A percentile compares a stretch with the other conserved stretches of the same genome.
phyloP scores from a whole-genome alignment of 768 basidiomycete genomes.

The Royoungia palumana region DNA sequence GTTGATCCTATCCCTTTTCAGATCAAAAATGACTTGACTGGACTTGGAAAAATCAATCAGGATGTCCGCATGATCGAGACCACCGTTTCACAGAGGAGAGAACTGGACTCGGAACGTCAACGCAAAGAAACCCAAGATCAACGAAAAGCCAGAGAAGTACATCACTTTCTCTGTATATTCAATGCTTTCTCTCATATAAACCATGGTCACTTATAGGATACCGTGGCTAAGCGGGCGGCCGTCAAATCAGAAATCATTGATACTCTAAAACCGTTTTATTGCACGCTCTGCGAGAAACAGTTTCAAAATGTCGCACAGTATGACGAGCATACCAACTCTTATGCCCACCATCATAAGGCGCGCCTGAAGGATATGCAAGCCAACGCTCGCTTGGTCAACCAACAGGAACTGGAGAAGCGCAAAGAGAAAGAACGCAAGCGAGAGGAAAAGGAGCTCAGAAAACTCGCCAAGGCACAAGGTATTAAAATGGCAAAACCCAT shows the following conservation, averaged over 20 bases:
- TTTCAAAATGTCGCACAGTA: constrained; percentile 84
- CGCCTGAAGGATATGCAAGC: constrained; percentile 82
- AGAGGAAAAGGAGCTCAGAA: constrained; percentile 81
- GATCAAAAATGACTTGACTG: constrained; percentile 72
- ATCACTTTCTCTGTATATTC: not conserved
- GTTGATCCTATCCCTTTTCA: constrained; percentile 82
- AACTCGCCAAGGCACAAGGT: constrained; percentile 79
- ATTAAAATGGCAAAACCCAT: constrained; percentile 54
- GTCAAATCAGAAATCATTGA: constrained; percentile 65
- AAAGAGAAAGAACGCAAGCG: constrained; percentile 85
- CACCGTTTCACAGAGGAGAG: constrained; percentile 79
- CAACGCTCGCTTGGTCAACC: constrained; percentile 59
- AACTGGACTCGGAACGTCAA: constrained; percentile 77
- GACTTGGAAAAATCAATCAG: constrained; percentile 74
- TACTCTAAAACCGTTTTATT: constrained; percentile 74
- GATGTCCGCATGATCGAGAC: constrained; percentile 84
- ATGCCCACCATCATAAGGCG: constrained; percentile 83
- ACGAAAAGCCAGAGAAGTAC: constrained; percentile 66
- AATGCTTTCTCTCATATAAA: constrained; percentile 7
- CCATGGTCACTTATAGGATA: constrained; percentile 40
- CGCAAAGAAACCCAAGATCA: constrained; percentile 79
- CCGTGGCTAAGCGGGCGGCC: constrained; percentile 61
- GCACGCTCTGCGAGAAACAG: constrained; percentile 81
- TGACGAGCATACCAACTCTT: constrained; percentile 88
- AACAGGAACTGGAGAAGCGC: constrained; percentile 67